These are phyloP conservation scores for Leccinum olivaceopallidum DNA, from an alignment of 768 basidiomycete genomes.

Conservation along the genomic window DNA sequence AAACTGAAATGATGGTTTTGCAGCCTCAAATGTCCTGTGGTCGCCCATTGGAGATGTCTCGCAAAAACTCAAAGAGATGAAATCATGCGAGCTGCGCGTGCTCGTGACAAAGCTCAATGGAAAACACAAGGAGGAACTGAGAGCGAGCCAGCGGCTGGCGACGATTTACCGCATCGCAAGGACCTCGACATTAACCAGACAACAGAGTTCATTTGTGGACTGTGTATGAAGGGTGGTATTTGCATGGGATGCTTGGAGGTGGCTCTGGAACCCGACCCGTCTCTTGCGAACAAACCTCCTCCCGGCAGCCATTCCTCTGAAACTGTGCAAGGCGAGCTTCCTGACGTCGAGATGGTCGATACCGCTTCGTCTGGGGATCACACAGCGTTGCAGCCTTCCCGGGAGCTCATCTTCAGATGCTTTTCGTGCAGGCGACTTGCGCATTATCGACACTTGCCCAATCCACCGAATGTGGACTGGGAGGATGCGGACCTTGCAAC, in stretches of 20 bases:
- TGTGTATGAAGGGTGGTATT: constrained; percentile 73
- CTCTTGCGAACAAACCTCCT: constrained; percentile 19
- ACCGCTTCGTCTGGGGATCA: constrained; percentile 13
- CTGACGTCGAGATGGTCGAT: constrained; percentile 41
- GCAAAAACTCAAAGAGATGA: constrained; percentile 66
- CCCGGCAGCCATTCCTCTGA: constrained; percentile 7
- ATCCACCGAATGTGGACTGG: constrained; percentile 40
- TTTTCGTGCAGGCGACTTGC: constrained; percentile 77
- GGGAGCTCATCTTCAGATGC: constrained; percentile 77
- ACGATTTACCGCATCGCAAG: constrained; percentile 45
- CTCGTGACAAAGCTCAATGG: constrained; percentile 48
- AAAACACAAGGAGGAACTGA: constrained; percentile 28
- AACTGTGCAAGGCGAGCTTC: constrained; percentile 6
- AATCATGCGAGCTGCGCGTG: constrained; percentile 64
- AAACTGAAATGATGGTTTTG: constrained; percentile 12
- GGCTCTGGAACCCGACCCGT: constrained; percentile 49
- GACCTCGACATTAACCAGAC: constrained; percentile 54
- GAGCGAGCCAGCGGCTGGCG: constrained; percentile 17
- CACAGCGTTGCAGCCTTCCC: constrained; percentile 20
- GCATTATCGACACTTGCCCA: constrained; percentile 76
- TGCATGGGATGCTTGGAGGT: constrained; percentile 74
- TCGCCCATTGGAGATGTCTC: constrained; percentile 77
- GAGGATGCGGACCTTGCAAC: constrained; percentile 49
- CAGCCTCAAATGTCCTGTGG: constrained; percentile 77
- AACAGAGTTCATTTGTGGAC: constrained; percentile 77